Base-by-base conservation (phyloP, 129 eudicot genomes). In the Glebionis coronaria region DNA sequence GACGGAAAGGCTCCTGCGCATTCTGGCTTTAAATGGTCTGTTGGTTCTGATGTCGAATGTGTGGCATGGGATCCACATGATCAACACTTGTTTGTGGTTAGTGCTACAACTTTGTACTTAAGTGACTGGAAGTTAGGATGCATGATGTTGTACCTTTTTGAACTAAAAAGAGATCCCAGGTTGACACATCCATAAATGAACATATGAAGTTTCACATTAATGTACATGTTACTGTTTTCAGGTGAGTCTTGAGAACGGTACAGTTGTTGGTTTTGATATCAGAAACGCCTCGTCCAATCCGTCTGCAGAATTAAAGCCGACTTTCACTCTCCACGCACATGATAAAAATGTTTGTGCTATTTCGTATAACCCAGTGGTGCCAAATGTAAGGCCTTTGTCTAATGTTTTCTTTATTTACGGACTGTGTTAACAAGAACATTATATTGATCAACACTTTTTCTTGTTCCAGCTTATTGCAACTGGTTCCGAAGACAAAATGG, bases 401-500 rank as follows among this genome's bases (percentile, higher is more conserved):
- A 20, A 3, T 5, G 18, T 67, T 1, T n/a, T 40, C 4, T 51
- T 2, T 64, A 40, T 44, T 51, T 18, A 15, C 53, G 57, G 31
- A 16, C 16, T 44, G 15, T 12, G 25, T 23, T 23, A 23, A 23
- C 25, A 4, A 50, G 8, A 16, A 45, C 54, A 53, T 23, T 51
- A 10, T 73, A 21, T 79, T 85, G 54, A 83, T 63, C 61, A 58
- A n/a, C 25, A 16, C 28, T 23, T 11, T n/a, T 79, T 55, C 21
- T 45, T 54, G 40, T 79, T 50, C 58, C 79, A 93, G 98, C 85
- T 93, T 73, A 87, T 93, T 69, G 97, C 98, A 60, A 93, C 97
- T 56, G 96, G 95, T 68, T 93, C 98, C 58, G 84, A 71, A 61
- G 98, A 93, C 80, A 88, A 93, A 79, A 88, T 74, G 90, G 98